Conservation (phyloP, 2,329 filamentous ascomycete genomes). For the Aspergillus sp. region DNA sequence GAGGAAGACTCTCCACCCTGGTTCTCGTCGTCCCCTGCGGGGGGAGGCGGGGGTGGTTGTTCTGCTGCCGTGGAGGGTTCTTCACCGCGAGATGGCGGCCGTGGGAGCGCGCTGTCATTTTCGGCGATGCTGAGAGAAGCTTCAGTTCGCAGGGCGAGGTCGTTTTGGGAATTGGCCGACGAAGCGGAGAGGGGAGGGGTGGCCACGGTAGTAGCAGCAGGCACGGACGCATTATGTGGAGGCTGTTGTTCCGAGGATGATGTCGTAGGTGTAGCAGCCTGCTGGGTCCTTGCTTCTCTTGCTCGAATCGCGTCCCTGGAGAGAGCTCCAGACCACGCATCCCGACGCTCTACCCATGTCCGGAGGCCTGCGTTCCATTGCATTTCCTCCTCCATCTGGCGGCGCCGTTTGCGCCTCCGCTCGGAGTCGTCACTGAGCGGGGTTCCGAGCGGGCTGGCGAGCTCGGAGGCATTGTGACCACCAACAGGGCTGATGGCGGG, state of each 20-base stretch:
- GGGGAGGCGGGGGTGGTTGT: constrained; percentile 27
- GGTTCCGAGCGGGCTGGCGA: constrained; percentile 25
- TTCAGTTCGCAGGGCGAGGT: constrained; percentile 25
- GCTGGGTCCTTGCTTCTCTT: constrained; percentile 18
- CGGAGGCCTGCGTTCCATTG: constrained; percentile 78
- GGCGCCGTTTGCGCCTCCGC: constrained; percentile 59
- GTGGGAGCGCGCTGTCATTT: background rate
- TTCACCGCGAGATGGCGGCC: constrained; percentile 16
- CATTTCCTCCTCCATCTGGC: constrained; percentile 64
- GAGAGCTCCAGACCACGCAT: constrained; percentile 80
- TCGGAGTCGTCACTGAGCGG: constrained; percentile 50
- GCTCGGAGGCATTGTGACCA: constrained; percentile 8
- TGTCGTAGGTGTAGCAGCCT: background rate
- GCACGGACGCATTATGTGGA: background rate
- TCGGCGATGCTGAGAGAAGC: constrained; percentile 25
- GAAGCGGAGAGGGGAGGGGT: background rate
- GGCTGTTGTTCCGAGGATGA: background rate
- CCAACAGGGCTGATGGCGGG: constrained; percentile 3
- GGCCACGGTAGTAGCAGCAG: constrained; percentile 7
- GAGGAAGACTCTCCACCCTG: constrained; percentile 27
- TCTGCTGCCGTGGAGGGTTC: constrained; percentile 22
- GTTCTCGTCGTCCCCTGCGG: constrained; percentile 26
- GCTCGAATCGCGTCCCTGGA: constrained; percentile 30
- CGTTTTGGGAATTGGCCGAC: constrained; percentile 2
- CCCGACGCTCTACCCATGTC: constrained; percentile 74